Percentiles rank a stretch among this genome's conserved stretches.
phyloP scores from a whole-genome alignment of 129 eudicot species.

The Dittrichia graveolens region DNA sequence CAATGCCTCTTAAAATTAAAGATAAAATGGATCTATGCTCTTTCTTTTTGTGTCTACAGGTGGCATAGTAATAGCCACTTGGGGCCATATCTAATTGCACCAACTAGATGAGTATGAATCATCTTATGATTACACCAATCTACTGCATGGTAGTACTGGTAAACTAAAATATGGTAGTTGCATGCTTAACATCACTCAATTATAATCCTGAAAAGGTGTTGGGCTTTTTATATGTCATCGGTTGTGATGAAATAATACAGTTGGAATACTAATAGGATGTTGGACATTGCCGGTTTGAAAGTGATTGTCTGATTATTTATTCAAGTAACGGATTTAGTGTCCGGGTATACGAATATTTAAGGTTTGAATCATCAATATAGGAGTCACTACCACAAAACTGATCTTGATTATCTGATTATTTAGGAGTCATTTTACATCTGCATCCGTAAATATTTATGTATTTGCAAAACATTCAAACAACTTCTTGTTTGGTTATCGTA shows the following conservation, averaged over 20 bases:
- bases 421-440: not conserved
- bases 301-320: not conserved
- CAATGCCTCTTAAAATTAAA: slow-evolving; percentile 24
- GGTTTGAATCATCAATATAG: too few species aligned
- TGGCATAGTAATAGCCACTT: slow-evolving; percentile 29
- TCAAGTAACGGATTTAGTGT: not conserved
- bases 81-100: slow-evolving; percentile 3
- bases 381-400: not conserved
- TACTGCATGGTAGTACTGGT: not conserved
- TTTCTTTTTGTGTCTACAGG: slow-evolving; percentile 23
- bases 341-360: not conserved
- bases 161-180: not conserved
- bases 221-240: slow-evolving; percentile 9
- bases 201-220: not conserved
- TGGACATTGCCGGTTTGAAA: not conserved
- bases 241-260: not conserved
- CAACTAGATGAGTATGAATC: slow-evolving; percentile 10
- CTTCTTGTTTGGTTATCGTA: not conserved
- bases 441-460: not conserved
- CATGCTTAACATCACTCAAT: slow-evolving; percentile 9
- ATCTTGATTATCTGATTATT: not conserved
- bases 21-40: slow-evolving; percentile 34
- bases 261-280: not conserved
- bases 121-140: slow-evolving; percentile 10
- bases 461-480: not conserved